A percentile compares a stretch with the other conserved stretches of the same genome.
These are phyloP conservation scores for Aureobasidium pullulans DNA, from an alignment of 2,329 filamentous ascomycete species.

Conservation along the genomic window DNA sequence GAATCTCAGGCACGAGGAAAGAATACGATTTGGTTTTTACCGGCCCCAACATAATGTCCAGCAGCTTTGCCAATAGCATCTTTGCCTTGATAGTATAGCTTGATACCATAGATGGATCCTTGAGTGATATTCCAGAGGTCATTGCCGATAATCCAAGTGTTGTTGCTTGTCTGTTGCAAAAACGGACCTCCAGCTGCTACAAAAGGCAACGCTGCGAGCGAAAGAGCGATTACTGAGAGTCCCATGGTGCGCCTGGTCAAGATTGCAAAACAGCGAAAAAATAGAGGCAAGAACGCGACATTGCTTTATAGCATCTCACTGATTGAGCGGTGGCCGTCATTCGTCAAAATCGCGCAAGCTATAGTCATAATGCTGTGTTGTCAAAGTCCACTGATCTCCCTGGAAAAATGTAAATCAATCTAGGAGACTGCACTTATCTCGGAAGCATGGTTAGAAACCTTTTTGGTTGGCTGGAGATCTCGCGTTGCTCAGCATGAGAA, in stretches of 20 bases:
- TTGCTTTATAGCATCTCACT: no score
- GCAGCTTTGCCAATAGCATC: constrained; percentile 35
- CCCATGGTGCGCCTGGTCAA: background rate
- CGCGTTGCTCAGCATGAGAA: background rate
- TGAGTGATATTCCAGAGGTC: constrained; percentile 37
- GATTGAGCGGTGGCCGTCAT: background rate
- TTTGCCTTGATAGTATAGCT: constrained; percentile 35
- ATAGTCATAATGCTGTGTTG: background rate
- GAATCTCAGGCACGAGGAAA: no score
- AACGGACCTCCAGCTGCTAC: constrained; percentile 18
- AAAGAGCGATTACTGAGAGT: background rate
- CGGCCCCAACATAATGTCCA: constrained; percentile 39
- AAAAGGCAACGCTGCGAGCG: background rate
- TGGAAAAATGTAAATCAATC: background rate
- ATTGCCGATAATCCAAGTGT: constrained; percentile 34
- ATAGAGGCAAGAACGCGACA: no score
- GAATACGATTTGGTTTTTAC: background rate
- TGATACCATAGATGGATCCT: constrained; percentile 30
- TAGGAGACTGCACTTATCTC: background rate
- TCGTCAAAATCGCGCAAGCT: background rate
- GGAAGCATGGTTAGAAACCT: background rate
- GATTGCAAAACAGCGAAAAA: no score
- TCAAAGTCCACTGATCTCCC: background rate
- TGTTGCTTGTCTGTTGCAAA: constrained; percentile 26
- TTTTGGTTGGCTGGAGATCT: background rate